These are phyloP conservation scores for Aurantiochytrium sp. DNA, from an alignment of 108 stramenopile species.

Conservation along the genomic window DNA sequence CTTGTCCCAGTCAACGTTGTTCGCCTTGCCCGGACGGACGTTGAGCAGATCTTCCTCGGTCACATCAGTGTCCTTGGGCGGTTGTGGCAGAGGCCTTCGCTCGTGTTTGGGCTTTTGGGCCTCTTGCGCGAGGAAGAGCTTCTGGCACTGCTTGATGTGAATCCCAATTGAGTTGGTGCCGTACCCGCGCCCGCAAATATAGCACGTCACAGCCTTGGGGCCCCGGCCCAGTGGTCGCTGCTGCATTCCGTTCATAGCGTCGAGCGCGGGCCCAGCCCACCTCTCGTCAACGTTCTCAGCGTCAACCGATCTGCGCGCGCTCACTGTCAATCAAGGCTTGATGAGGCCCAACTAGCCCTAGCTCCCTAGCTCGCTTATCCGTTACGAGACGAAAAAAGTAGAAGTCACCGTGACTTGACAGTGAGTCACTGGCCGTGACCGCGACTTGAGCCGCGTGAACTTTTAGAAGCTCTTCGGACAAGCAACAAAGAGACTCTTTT, in stretches of 20 bases:
- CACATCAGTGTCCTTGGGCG: background rate
- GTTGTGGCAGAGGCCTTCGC: background rate
- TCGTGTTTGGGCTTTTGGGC: background rate
- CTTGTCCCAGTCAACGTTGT: background rate
- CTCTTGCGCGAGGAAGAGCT: background rate
- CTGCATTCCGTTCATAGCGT: background rate
- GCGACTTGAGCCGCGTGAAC: too few species aligned
- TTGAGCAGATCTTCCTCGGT: background rate
- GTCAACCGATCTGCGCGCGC: background rate
- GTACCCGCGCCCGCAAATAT: conserved; percentile 14
- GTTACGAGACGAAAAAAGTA: too few species aligned
- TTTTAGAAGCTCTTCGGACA: too few species aligned
- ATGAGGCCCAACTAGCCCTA: too few species aligned
- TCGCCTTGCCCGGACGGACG: background rate
- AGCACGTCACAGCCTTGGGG: background rate
- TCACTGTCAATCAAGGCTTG: too few species aligned
- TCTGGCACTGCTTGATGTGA: background rate
- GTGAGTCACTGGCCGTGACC: too few species aligned
- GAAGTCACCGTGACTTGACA: too few species aligned
- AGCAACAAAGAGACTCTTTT: too few species aligned
- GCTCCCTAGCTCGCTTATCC: too few species aligned
- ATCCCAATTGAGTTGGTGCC: background rate
- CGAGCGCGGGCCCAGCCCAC: too few species aligned
- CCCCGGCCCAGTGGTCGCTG: background rate
- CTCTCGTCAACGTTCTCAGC: background rate